Evolutionary conservation across 495 filamentous ascomycete species (phyloP), one percentile per base, ranked within the genome.

Genomic region (Penicillium pulvis): DNA sequence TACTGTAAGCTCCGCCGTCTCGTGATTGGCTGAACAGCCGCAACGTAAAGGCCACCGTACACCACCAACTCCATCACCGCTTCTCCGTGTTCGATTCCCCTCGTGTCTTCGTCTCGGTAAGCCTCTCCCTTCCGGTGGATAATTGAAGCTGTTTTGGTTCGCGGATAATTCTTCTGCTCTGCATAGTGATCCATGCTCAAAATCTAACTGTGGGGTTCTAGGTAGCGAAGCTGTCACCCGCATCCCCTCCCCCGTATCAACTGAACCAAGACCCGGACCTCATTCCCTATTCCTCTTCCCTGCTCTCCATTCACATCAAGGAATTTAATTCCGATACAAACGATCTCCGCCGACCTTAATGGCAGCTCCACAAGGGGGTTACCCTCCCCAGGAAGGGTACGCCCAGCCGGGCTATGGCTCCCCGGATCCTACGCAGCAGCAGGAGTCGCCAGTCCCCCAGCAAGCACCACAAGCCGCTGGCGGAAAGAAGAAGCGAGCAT

Each of bases 401-500:
- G 77, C 71, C 43, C 79, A 84, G 46, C 78, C 75, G 33, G 85
- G 81, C 46, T 72, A 75, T 57, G 72, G 65, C 44, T 67, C 75
- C 24, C 68, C 73, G 41, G 63, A 68, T 55, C 77, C 77, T 51
- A 61, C 67, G 45, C 71, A 75, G 60, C 73, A 70, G 50, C 41
- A 43, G 35, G 20, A n/a, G 28, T 65, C 67, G 31, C 56, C 69
- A 39, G 73, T 59, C 41, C 53, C 65, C 28, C 68, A 61, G 51
- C 71, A 68, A 47, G 70, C 60, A 14, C 53, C 70, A 41, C 68
- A 67, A 30, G 70, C 68, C 9, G 81, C 58, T 73, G 85, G 64
- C 80, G 85, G 79, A 79, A 82, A 87, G 73, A 97, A 92, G 82
- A 96, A 96, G 81, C 82, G 92, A 73, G 85, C 88, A 43, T 98